Base-by-base conservation (phyloP, 2,329 filamentous ascomycete genomes). In the Colletotrichum agaves region DNA sequence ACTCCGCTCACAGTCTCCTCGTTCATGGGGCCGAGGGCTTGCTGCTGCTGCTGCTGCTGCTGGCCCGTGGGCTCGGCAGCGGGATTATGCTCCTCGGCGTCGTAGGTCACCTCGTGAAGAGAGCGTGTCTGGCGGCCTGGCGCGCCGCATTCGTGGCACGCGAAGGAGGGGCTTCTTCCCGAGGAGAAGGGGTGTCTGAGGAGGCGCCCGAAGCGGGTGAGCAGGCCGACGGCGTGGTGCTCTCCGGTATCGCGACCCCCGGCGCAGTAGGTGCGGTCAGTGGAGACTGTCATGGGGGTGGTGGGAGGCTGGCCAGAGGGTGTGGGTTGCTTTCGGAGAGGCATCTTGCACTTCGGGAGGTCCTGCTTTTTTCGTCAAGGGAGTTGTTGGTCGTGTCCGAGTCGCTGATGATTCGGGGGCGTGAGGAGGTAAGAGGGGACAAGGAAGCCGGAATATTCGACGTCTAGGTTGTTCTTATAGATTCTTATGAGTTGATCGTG, bases 121-220 rank as follows among this genome's bases (percentile, higher is more conserved):
- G 10, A 15, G 5, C 52, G 10, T 4, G 12, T 27, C 12, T 31
- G 19, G 11, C 53, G 23, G 15, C 64, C 61, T 3, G 31, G 12
- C 8, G 10, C 13, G 39, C 53, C 53, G 50, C 64, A 67, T 4
- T 17, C 53, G 21, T 17, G 49, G 33, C 61, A 68, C 11, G 60
- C 44, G 33, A 61, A 56, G 10, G 17, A 39, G 5, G n/a, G 13
- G 2, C n/a, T n/a, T n/a, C 6, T 27, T 8, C 6, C 8, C 6
- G 15, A 13, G 12, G 23, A 4, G n/a, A 15, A 19, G 13, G 23
- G 33, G 23, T 27, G 21, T 10, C 21, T 62, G 19, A 63, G 10
- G 3, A 27, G 7, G 47, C 39, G 12, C 3, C 27, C 11, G 15
- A 65, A 23, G 12, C 55, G 47, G 17, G 27, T 44, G 19, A 23